These are phyloP conservation scores for Malassezia globosa DNA, from an alignment of 1,284 basidiomycete species.

Conservation along the genomic window DNA sequence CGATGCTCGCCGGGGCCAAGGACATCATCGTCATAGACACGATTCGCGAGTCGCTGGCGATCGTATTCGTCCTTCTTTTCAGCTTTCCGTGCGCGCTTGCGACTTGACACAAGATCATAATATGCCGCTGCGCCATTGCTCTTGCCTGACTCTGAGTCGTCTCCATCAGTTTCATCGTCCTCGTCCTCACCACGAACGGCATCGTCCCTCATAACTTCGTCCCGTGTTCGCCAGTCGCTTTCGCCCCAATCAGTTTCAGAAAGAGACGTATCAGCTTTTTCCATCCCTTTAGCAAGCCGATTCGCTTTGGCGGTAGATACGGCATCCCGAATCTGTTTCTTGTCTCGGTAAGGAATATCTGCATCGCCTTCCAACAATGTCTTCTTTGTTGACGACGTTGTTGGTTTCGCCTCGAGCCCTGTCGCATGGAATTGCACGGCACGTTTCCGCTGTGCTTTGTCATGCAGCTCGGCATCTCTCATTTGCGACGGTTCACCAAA, in stretches of 20 bases:
- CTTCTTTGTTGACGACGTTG: constrained; percentile 15
- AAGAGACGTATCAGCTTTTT: constrained; percentile 16
- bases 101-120: constrained; percentile 37
- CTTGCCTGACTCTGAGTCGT: no score
- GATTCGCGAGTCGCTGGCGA: constrained; percentile 26
- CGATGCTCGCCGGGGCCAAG: constrained; percentile 41
- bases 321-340: constrained; percentile 32
- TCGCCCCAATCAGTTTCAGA: constrained; percentile 37
- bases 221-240: constrained; percentile 34
- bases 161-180: constrained; percentile 9
- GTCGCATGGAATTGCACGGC: constrained; percentile 42
- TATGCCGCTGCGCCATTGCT: no score
- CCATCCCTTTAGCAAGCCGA: constrained; percentile 19
- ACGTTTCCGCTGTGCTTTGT: constrained; percentile 31
- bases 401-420: constrained; percentile 18
- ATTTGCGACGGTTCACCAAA: constrained; percentile 38
- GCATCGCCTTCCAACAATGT: constrained; percentile 37
- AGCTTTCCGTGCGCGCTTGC: constrained; percentile 25
- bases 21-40: constrained; percentile 30
- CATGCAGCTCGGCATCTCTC: constrained; percentile 27
- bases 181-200: constrained; percentile 11
- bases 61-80: constrained; percentile 41
- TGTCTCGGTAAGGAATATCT: constrained; percentile 45
- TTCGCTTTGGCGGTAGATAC: constrained; percentile 38
- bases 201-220: constrained; percentile 34